Conservation (phyloP, 2,329 filamentous ascomycete species). For the Botrytis tulipae region DNA sequence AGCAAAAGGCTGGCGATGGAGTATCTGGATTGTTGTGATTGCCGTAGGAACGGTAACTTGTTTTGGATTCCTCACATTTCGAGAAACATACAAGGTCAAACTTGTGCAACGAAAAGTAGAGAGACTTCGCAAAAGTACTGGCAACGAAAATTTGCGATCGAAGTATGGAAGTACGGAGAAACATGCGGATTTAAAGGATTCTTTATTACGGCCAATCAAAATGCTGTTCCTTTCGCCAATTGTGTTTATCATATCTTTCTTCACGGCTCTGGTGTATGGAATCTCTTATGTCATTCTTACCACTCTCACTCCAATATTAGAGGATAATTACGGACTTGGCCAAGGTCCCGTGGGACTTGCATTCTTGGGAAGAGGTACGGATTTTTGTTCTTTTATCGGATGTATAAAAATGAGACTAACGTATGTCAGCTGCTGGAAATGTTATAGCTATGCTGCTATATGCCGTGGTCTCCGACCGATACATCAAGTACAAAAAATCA, state of each 20-base stretch:
- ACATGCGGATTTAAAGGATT: neutral
- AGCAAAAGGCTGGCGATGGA: constrained; percentile 40
- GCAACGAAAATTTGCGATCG: constrained; percentile 3
- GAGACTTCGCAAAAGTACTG: constrained; percentile 2
- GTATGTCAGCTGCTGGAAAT: neutral
- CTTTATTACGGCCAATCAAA: constrained; percentile 36
- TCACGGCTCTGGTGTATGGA: constrained; percentile 40
- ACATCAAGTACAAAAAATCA: constrained; percentile 10
- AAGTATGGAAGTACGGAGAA: neutral
- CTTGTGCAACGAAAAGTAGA: constrained; percentile 3
- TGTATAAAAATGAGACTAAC: neutral
- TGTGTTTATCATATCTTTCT: constrained; percentile 38
- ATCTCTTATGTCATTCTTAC: constrained; percentile 42
- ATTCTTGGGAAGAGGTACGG: constrained; percentile 42
- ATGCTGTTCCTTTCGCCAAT: constrained; percentile 39
- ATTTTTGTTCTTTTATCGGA: constrained; percentile 24
- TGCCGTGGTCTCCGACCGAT: neutral
- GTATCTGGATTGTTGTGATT: constrained; percentile 40
- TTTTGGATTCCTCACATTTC: constrained; percentile 2
- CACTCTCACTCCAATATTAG: constrained; percentile 41
- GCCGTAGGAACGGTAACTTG: constrained; percentile 6
- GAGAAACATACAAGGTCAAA: constrained; percentile 13
- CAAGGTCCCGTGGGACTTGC: constrained; percentile 39
- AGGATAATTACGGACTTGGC: constrained; percentile 39
- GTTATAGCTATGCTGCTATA: neutral